Evolutionary conservation across 306 rosid genomes (phyloP).

Genomic region (Ziziphus jujuba): DNA sequence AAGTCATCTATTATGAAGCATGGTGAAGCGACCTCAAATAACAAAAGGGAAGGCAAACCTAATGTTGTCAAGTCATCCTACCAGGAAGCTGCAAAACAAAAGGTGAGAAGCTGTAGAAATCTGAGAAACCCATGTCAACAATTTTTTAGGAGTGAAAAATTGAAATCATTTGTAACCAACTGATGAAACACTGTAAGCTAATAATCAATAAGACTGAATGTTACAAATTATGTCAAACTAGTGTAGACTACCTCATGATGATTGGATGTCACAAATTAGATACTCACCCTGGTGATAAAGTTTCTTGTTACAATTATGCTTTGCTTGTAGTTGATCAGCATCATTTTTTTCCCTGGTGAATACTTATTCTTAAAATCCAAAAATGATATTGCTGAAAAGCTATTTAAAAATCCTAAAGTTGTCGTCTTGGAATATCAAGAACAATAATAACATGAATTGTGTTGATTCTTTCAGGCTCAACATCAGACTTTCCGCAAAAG

Average conservation of each 20-base stretch:
- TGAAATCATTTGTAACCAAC: neutral
- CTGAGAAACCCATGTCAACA: neutral
- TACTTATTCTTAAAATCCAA: constrained; percentile 1
- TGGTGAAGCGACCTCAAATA: constrained; percentile 31
- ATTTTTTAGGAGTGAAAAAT: neutral
- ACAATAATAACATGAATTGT: constrained; percentile 14
- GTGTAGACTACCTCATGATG: too few species aligned
- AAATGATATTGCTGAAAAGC: neutral
- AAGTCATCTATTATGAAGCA: constrained; percentile 28
- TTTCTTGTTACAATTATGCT: neutral
- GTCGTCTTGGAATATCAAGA: constrained; percentile 8
- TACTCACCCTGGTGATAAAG: too few species aligned
- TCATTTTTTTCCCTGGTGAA: neutral
- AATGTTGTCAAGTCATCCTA: constrained; percentile 32
- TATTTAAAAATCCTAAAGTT: constrained; percentile 13
- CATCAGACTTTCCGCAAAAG: constrained; percentile 32
- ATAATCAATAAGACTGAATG: too few species aligned
- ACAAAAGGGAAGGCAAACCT: constrained; percentile 27
- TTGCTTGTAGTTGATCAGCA: neutral
- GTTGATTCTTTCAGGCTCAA: constrained; percentile 36
- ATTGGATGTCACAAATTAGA: too few species aligned
- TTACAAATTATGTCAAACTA: too few species aligned
- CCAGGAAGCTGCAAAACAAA: constrained; percentile 45
- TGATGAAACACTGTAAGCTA: neutral
- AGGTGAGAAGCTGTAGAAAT: constrained; percentile 45